Conservation (phyloP, 73 alveolate genomes). For the Durusdinium trenchii region DNA sequence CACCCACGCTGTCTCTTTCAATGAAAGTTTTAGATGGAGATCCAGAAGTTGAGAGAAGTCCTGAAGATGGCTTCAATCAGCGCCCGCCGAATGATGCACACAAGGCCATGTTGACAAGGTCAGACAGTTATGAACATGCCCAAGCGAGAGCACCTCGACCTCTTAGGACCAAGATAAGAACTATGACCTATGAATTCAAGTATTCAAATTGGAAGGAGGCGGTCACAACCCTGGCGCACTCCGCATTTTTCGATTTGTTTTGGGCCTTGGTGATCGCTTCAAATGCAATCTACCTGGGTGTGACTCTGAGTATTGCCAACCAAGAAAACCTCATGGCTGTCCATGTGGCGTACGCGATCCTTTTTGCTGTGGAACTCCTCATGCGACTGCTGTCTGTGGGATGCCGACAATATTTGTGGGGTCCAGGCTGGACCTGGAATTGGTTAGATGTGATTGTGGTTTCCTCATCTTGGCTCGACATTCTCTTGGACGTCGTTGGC, state of each 20-base stretch:
- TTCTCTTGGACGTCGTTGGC: background rate
- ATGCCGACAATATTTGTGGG: background rate
- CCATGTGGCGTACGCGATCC: slow-evolving; percentile 33
- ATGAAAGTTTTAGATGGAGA: too few relatives aligned
- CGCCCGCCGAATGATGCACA: too few relatives aligned
- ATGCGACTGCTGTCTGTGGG: slow-evolving; percentile 27
- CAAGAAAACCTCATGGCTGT: background rate
- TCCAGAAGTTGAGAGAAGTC: too few relatives aligned
- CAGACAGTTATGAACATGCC: too few relatives aligned
- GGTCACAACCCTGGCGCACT: background rate
- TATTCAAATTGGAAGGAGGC: background rate
- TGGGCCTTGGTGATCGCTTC: slow-evolving; percentile 52
- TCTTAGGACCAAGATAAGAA: too few relatives aligned
- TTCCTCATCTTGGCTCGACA: slow-evolving; percentile 4
- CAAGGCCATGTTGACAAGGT: too few relatives aligned
- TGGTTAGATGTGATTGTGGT: slow-evolving; percentile 57
- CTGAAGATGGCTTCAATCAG: too few relatives aligned
- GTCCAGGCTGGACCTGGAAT: slow-evolving; percentile 60
- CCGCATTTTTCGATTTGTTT: slow-evolving; percentile 22
- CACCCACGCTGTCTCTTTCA: too few relatives aligned
- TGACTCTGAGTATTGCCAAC: background rate
- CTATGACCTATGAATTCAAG: too few relatives aligned
- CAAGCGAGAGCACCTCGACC: too few relatives aligned
- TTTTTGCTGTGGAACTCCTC: slow-evolving; percentile 36
- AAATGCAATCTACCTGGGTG: slow-evolving; percentile 16